phyloP scores from a whole-genome alignment of 768 basidiomycete genomes.

The Chalciporus chontae region DNA sequence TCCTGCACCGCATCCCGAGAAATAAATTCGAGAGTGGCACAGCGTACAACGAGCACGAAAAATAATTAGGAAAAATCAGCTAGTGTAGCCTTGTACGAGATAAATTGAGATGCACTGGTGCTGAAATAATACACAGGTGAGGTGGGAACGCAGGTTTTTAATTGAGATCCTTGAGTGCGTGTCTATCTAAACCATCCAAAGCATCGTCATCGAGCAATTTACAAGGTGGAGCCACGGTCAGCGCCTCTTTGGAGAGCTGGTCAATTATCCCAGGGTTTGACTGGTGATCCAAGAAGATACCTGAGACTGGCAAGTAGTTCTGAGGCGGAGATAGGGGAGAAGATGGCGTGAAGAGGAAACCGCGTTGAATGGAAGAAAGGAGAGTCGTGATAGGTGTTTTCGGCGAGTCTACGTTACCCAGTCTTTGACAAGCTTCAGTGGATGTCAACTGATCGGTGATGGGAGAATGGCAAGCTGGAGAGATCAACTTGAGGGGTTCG shows the following conservation, averaged over 20 bases:
- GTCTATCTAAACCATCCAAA: constrained; percentile 19
- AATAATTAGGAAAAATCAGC: neutral
- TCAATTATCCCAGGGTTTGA: neutral
- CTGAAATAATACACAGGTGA: constrained; percentile 5
- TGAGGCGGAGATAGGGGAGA: constrained; percentile 58
- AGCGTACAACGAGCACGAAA: neutral
- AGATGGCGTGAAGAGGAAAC: constrained; percentile 65
- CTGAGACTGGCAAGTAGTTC: constrained; percentile 31
- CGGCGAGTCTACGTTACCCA: constrained; percentile 9
- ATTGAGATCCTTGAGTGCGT: constrained; percentile 24
- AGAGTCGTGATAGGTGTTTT: constrained; percentile 69
- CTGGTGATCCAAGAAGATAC: constrained; percentile 5
- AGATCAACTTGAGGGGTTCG: neutral
- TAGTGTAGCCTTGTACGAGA: neutral
- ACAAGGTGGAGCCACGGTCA: constrained; percentile 5
- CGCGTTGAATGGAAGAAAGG: constrained; percentile 57
- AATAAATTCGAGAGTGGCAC: too few species aligned
- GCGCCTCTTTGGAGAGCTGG: neutral
- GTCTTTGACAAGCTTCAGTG: constrained; percentile 2
- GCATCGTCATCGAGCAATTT: constrained; percentile 9
- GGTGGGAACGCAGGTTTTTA: constrained; percentile 10
- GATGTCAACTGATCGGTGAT: neutral
- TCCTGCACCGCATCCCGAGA: neutral
- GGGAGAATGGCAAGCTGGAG: neutral
- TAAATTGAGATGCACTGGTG: neutral